phyloP scores from a whole-genome alignment of 768 basidiomycete species.

The Neoboletus subvelutipes region DNA sequence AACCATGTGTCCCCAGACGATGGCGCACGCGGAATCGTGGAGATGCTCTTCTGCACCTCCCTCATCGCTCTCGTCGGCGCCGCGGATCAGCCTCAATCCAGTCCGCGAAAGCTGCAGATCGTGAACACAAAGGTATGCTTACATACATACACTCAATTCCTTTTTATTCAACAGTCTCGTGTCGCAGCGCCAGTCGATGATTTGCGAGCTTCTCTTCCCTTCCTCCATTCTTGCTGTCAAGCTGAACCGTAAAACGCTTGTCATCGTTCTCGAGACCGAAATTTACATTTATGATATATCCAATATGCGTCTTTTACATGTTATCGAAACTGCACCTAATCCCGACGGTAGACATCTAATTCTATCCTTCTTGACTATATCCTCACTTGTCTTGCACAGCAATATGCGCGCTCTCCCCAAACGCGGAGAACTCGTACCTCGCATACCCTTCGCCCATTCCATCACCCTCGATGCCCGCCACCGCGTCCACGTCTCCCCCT shows the following conservation, averaged over 20 bases:
- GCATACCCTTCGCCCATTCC: constrained; percentile 96
- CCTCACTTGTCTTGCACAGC: constrained; percentile 46
- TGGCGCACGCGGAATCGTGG: constrained; percentile 92
- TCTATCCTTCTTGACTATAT: background rate
- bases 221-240: constrained; percentile 97
- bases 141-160: background rate
- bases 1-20: constrained; percentile 55
- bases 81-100: constrained; percentile 86
- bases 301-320: constrained; percentile 96
- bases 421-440: constrained; percentile 89
- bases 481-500: constrained; percentile 39
- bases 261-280: constrained; percentile 94
- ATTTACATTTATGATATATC: constrained; percentile 99
- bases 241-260: constrained; percentile 93
- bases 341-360: constrained; percentile 68
- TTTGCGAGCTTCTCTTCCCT: constrained; percentile 97
- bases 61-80: constrained; percentile 96
- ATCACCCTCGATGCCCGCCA: constrained; percentile 62
- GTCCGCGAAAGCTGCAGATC: constrained; percentile 93
- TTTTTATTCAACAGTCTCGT: background rate
- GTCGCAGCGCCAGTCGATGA: constrained; percentile 89
- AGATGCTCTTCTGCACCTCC: constrained; percentile 99
- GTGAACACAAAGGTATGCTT: constrained; percentile 93
- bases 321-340: constrained; percentile 95
- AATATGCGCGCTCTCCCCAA: constrained; percentile 92